These are phyloP conservation scores for Citrus maxima DNA, from an alignment of 345 rosid species.

Conservation along the genomic window DNA sequence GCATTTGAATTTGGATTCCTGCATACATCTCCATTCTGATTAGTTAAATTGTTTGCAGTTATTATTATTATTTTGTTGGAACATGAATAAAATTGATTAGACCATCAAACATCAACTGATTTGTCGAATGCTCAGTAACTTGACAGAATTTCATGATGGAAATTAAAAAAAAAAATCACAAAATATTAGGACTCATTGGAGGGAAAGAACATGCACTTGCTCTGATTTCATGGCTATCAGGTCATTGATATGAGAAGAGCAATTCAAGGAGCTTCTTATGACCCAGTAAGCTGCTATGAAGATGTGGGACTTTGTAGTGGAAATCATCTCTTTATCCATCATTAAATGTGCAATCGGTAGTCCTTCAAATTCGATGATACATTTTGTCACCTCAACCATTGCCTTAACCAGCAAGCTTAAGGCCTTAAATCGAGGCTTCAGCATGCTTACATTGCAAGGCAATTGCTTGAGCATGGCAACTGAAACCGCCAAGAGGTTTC, in stretches of 20 bases:
- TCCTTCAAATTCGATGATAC: constrained; percentile 53
- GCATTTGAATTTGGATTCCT: constrained; percentile 35
- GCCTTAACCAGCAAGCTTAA: constrained; percentile 41
- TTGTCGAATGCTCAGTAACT: neutral
- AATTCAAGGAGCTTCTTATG: constrained; percentile 49
- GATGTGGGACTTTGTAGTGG: constrained; percentile 40
- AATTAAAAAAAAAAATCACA: constrained; percentile 1
- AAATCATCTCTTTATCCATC: constrained; percentile 37
- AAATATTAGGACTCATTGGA: constrained; percentile 15
- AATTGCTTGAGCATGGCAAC: constrained; percentile 53
- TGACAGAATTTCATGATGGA: neutral
- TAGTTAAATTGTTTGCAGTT: neutral
- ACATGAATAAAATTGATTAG: neutral
- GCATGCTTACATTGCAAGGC: constrained; percentile 33
- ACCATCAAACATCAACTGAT: neutral
- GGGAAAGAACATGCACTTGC: constrained; percentile 61
- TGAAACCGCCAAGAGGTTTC: constrained; percentile 52
- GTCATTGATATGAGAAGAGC: constrained; percentile 51
- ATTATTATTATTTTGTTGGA: neutral
- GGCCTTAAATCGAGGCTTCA: constrained; percentile 54
- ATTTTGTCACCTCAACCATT: constrained; percentile 54
- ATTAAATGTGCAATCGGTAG: constrained; percentile 36
- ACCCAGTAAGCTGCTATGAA: constrained; percentile 64
- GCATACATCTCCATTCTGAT: constrained; percentile 11
- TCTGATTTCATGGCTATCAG: constrained; percentile 40